phyloP scores from a whole-genome alignment of 2,329 filamentous ascomycete species.

The Talaromyces albobiverticillius region DNA sequence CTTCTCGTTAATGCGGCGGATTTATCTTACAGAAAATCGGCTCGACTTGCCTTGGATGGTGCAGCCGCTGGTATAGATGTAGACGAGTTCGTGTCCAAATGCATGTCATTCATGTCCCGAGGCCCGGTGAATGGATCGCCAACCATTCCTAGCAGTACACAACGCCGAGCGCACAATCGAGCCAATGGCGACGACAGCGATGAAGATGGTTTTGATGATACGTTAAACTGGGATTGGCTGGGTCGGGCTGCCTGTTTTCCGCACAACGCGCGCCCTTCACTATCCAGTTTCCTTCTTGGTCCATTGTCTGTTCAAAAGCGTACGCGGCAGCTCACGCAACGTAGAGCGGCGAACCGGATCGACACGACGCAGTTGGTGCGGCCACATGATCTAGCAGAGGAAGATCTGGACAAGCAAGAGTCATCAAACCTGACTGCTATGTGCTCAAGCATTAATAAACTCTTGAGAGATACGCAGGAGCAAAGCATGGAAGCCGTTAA shows the following conservation, averaged over 20 bases:
- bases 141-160: slow-evolving; percentile 37
- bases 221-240: slow-evolving; percentile 81
- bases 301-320: slow-evolving; percentile 88
- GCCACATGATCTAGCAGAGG: slow-evolving; percentile 72
- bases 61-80: slow-evolving; percentile 74
- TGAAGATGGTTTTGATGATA: slow-evolving; percentile 65
- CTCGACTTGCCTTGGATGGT: slow-evolving; percentile 70
- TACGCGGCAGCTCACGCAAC: slow-evolving; percentile 65
- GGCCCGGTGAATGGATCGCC: slow-evolving; percentile 57
- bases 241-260: slow-evolving; percentile 75
- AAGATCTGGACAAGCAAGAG: slow-evolving; percentile 72
- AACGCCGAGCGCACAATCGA: slow-evolving; percentile 37
- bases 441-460: slow-evolving; percentile 69
- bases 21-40: slow-evolving; percentile 72
- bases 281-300: slow-evolving; percentile 81
- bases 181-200: slow-evolving; percentile 60
- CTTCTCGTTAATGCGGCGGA: slow-evolving; percentile 79
- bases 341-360: slow-evolving; percentile 66
- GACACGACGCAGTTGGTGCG: slow-evolving; percentile 65
- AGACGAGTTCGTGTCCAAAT: slow-evolving; percentile 89
- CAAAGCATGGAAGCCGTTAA: slow-evolving; percentile 50
- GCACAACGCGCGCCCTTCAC: slow-evolving; percentile 67
- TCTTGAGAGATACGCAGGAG: slow-evolving; percentile 49
- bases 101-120: slow-evolving; percentile 79
- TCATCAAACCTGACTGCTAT: slow-evolving; percentile 76